A percentile compares a stretch with the other conserved stretches of the same genome.
phyloP scores from a whole-genome alignment of 1,284 basidiomycete genomes.

The Uromyces viciae-fabae region DNA sequence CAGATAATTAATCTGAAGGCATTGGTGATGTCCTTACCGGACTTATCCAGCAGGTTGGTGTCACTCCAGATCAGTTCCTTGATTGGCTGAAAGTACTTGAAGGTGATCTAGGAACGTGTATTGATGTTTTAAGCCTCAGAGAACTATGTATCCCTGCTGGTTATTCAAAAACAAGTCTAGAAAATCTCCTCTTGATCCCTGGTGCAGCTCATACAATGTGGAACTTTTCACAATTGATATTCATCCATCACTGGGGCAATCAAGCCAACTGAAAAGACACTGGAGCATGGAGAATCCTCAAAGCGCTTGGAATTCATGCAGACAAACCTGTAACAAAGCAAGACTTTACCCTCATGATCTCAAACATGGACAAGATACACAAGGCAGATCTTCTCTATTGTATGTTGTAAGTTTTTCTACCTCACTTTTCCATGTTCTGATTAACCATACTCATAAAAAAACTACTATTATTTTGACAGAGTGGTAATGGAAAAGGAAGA shows the following conservation, averaged over 20 bases:
- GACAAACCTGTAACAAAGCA: not conserved
- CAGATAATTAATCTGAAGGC: slow-evolving; percentile 10
- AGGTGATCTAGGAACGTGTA: slow-evolving; percentile 16
- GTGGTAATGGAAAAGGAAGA: not conserved
- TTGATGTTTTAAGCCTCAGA: not conserved
- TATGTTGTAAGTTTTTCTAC: slow-evolving; percentile 2
- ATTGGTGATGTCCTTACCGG: not conserved
- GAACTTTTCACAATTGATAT: slow-evolving; percentile 4
- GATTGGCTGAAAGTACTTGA: not conserved
- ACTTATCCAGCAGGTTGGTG: not conserved
- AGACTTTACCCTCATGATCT: slow-evolving; percentile 11
- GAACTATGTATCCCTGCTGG: not conserved
- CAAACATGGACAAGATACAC: slow-evolving; percentile 12
- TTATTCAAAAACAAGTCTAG: not conserved
- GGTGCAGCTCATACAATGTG: slow-evolving; percentile 28
- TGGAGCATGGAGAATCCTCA: not conserved
- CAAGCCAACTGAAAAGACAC: not conserved
- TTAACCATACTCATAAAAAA: too few species aligned
- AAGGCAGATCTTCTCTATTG: not conserved
- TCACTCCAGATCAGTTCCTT: not conserved
- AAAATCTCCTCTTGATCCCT: slow-evolving; percentile 1
- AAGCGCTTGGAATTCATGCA: not conserved
- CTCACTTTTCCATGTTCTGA: not conserved
- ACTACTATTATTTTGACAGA: not conserved
- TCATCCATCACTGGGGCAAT: not conserved